Percentiles rank a stretch among this genome's conserved stretches.
phyloP scores from a whole-genome alignment of 2,329 filamentous ascomycete genomes.

The Acrocalymma vagum region DNA sequence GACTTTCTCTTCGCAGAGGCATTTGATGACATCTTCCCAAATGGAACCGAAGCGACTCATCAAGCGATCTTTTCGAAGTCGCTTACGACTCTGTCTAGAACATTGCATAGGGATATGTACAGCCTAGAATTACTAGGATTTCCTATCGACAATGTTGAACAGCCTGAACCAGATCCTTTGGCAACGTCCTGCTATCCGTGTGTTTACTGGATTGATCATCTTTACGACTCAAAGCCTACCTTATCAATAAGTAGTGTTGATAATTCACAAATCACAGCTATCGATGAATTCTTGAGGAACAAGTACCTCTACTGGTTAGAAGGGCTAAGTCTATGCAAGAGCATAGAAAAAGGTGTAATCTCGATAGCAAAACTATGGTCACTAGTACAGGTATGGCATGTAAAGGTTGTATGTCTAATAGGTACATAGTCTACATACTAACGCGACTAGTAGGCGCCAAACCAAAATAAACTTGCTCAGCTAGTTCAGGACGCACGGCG shows the following conservation, averaged over 20 bases:
- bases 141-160: constrained; percentile 22
- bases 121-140: constrained; percentile 19
- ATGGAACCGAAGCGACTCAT: constrained; percentile 20
- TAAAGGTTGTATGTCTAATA: too few species aligned
- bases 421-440: constrained; percentile 6
- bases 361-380: constrained; percentile 11
- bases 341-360: constrained; percentile 7
- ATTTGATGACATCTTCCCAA: constrained; percentile 36
- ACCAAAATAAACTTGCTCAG: not conserved
- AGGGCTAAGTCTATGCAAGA: constrained; percentile 13
- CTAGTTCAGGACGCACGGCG: constrained; percentile 21
- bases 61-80: constrained; percentile 34
- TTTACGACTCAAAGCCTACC: constrained; percentile 26
- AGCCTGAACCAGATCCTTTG: constrained; percentile 33
- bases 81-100: constrained; percentile 29
- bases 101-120: constrained; percentile 36
- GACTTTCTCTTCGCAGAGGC: constrained; percentile 46
- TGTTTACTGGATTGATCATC: constrained; percentile 46
- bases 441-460: not conserved
- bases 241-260: not conserved
- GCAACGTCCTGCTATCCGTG: constrained; percentile 33
- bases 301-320: constrained; percentile 21
- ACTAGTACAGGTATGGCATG: constrained; percentile 9
- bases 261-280: constrained; percentile 6
- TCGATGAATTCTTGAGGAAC: constrained; percentile 10